A percentile compares a stretch with the other conserved stretches of the same genome.
Evolutionary conservation across 1,139 yeast species (phyloP).

Genomic region (Saccharomyces hybrid): DNA sequence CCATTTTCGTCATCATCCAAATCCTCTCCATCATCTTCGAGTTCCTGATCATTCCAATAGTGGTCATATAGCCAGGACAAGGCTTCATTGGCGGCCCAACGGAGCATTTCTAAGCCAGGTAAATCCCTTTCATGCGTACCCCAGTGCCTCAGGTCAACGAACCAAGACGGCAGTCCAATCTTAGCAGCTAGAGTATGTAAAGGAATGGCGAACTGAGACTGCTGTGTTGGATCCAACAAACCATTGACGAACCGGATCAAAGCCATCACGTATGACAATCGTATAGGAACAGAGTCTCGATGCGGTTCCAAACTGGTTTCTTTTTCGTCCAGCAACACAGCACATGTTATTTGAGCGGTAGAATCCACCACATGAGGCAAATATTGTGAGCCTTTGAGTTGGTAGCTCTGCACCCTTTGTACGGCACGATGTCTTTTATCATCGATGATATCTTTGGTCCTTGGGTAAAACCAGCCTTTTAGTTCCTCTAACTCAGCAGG

Average conservation of each 20-base stretch:
- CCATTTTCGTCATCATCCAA: constrained; percentile 27
- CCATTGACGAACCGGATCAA: constrained; percentile 88
- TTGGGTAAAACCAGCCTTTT: constrained; percentile 51
- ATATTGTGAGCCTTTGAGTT: constrained; percentile 49
- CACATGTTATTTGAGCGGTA: constrained; percentile 56
- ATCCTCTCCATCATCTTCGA: constrained; percentile 25
- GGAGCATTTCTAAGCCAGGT: constrained; percentile 62
- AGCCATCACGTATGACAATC: constrained; percentile 48
- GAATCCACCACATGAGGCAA: constrained; percentile 76
- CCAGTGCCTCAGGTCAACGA: constrained; percentile 85
- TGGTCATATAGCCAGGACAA: constrained; percentile 65
- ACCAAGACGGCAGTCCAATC: constrained; percentile 65
- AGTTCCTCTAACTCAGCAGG: constrained; percentile 46
- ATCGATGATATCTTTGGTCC: constrained; percentile 9
- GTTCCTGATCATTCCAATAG: constrained; percentile 54
- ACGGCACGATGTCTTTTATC: constrained; percentile 44
- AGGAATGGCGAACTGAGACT: constrained; percentile 71
- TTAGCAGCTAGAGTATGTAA: constrained; percentile 65
- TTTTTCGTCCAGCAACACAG: constrained; percentile 41
- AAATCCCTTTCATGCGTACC: constrained; percentile 79
- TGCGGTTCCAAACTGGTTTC: constrained; percentile 15
- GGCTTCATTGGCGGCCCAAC: constrained; percentile 53
- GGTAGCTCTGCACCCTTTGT: constrained; percentile 52
- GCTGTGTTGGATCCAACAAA: constrained; percentile 78
- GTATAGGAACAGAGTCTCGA: constrained; percentile 11